Base-by-base conservation (phyloP, 1,139 yeast genomes). In the Taphrina confusa region DNA sequence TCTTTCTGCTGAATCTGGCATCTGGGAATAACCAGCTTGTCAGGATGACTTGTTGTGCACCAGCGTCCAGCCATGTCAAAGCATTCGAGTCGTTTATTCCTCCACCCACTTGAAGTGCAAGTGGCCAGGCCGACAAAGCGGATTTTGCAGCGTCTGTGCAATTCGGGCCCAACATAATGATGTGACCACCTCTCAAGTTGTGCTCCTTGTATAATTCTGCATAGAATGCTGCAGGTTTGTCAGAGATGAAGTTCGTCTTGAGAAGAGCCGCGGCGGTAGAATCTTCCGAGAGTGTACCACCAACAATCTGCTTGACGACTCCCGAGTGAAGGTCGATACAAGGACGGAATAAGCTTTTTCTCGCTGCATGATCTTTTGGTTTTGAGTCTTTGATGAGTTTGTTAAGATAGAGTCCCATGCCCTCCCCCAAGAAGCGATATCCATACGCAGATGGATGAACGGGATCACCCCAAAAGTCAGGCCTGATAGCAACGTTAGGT, bases 301-400 rank as follows among this genome's bases (percentile, higher is more conserved):
- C 98, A 0, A 94, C 97, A 57, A 92, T 92, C 72, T 92, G 98
- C 70, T 92, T 94, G 65, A 92, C 98, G 66, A 87, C 85, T 1
- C 98, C 98, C 3, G 86, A 81, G 71, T 92, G 98, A 64, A 92
- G 84, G 72, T 92, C 98, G 44, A 92, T 92, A 69, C 98, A 92
- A 0, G 97, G 98, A 70, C 92, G 82, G 74, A 88, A 94, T 62
- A 79, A 79, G 0, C 97, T 91, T 14, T 27, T n/a, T 3, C 16
- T 36, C 11, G 2, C 14, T n/a, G n/a, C n/a, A n/a, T n/a, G n/a
- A n/a, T n/a, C n/a, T 12, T 33, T 33, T 12, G n/a, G 27, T 4
- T 11, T 9, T 12, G 54, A 6, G 16, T 50, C 46, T 9, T 20
- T 28, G 36, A 47, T 14, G 12, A 47, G 28, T 6, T 12, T 16